phyloP scores from a whole-genome alignment of 192 early-diverging fungal species.

The Umbelopsis isabellina region DNA sequence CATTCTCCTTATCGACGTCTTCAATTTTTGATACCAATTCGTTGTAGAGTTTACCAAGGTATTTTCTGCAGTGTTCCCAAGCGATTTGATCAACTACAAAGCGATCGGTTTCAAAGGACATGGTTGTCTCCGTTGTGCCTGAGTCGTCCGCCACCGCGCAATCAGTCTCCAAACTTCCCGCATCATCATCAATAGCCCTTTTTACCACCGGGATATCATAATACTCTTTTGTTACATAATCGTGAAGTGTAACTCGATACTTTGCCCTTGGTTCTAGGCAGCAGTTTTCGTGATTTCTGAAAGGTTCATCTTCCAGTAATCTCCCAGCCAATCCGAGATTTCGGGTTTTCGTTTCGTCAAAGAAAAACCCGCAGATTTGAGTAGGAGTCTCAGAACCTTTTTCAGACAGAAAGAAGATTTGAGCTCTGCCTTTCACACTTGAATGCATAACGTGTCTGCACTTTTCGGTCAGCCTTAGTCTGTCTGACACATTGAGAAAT shows the following conservation, averaged over 20 bases:
- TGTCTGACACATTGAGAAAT: too few relatives aligned
- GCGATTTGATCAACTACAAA: slow-evolving; percentile 17
- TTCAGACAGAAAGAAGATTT: too few relatives aligned
- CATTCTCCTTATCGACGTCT: background rate
- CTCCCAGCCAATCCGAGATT: background rate
- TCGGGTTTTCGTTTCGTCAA: background rate
- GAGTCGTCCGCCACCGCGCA: background rate
- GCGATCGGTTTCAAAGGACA: background rate
- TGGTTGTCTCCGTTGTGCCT: background rate
- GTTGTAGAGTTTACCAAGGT: background rate
- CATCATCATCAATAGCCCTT: background rate
- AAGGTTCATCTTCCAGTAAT: background rate
- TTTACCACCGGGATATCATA: background rate
- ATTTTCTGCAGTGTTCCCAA: slow-evolving; percentile 15
- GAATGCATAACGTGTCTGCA: background rate
- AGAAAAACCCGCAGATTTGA: background rate
- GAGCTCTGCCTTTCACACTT: too few relatives aligned
- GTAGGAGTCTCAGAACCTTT: background rate
- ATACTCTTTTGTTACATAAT: background rate
- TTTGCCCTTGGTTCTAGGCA: slow-evolving; percentile 9
- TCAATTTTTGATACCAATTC: background rate
- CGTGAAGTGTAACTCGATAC: background rate
- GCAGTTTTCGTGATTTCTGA: background rate
- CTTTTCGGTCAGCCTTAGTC: background rate
- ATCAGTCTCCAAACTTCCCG: background rate